These are phyloP conservation scores for Musa schizocarpa DNA, from an alignment of 176 grass and related monocot genomes.

Conservation along the genomic window DNA sequence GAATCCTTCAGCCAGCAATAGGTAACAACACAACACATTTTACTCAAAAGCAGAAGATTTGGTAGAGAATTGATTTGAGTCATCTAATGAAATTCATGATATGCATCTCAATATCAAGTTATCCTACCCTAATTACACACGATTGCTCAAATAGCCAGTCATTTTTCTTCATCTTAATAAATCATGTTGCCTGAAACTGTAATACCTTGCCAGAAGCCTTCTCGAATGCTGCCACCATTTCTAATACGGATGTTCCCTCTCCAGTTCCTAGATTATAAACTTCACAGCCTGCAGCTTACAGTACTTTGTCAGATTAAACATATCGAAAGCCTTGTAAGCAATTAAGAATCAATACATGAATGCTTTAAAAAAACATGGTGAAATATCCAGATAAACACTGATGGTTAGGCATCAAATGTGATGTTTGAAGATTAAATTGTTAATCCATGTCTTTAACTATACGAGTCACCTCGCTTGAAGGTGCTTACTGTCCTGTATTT, in stretches of 20 bases:
- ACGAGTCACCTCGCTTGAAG: no score
- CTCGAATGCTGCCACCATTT: slow-evolving; percentile 7
- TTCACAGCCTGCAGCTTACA: slow-evolving; percentile 24
- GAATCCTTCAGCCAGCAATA: not conserved
- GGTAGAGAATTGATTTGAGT: no score
- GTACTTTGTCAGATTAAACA: slow-evolving; percentile 7
- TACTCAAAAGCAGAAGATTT: no score
- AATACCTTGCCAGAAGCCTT: slow-evolving; percentile 6
- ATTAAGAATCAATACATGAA: not conserved
- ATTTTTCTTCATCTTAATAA: no score
- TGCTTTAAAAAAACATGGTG: no score
- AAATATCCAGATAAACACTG: no score
- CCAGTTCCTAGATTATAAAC: slow-evolving; percentile 10
- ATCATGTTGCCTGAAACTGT: no score
- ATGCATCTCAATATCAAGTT: not conserved
- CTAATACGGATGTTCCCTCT: slow-evolving; percentile 4
- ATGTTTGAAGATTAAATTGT: no score
- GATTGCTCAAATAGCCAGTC: not conserved
- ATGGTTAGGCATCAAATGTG: no score
- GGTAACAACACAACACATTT: not conserved
- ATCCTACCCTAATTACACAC: not conserved
- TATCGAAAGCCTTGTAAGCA: not conserved
- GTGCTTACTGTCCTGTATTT: no score
- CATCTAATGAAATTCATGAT: not conserved
- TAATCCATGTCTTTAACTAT: no score